Conservation (phyloP, 2,329 filamentous ascomycete genomes). For the Domatiomyces catenatus region DNA sequence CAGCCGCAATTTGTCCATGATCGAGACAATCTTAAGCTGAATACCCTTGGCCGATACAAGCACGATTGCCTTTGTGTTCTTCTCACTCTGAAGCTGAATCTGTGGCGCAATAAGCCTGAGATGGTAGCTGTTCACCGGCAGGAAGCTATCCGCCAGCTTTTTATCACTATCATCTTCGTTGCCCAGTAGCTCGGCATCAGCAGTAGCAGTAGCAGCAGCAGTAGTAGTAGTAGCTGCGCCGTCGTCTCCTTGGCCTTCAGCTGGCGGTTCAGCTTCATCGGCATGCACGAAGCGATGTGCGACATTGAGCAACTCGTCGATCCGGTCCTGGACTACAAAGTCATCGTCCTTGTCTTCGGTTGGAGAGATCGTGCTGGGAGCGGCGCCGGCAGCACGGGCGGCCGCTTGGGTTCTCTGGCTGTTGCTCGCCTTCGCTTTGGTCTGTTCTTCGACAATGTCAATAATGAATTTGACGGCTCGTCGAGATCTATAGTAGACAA, state of each 20-base stretch:
- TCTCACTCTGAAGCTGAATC: slow-evolving; percentile 95
- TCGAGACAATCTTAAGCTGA: slow-evolving; percentile 92
- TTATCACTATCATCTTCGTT: slow-evolving; percentile 34
- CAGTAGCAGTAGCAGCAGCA: slow-evolving; percentile 23
- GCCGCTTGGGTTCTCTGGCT: slow-evolving; percentile 13
- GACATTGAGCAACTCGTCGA: slow-evolving; percentile 71
- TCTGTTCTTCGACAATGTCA: slow-evolving; percentile 91
- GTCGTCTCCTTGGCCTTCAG: neutral
- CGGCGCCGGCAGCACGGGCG: slow-evolving; percentile 6
- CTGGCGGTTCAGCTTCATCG: slow-evolving; percentile 37
- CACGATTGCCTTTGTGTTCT: slow-evolving; percentile 92
- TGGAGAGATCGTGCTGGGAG: slow-evolving; percentile 17
- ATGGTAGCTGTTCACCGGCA: slow-evolving; percentile 84
- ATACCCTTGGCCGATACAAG: slow-evolving; percentile 94
- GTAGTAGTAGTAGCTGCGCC: slow-evolving; percentile 15
- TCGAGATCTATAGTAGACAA: slow-evolving; percentile 93
- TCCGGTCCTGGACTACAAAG: slow-evolving; percentile 63
- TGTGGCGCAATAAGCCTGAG: slow-evolving; percentile 90
- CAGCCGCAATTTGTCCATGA: slow-evolving; percentile 91
- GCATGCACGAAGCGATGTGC: slow-evolving; percentile 67
- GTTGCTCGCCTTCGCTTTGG: slow-evolving; percentile 45
- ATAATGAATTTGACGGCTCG: slow-evolving; percentile 95
- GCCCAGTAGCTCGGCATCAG: slow-evolving; percentile 25
- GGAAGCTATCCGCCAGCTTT: slow-evolving; percentile 75
- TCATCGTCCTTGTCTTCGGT: slow-evolving; percentile 41